Evolutionary conservation across 1,284 basidiomycete genomes (phyloP).

Genomic region (Bothia castanella): DNA sequence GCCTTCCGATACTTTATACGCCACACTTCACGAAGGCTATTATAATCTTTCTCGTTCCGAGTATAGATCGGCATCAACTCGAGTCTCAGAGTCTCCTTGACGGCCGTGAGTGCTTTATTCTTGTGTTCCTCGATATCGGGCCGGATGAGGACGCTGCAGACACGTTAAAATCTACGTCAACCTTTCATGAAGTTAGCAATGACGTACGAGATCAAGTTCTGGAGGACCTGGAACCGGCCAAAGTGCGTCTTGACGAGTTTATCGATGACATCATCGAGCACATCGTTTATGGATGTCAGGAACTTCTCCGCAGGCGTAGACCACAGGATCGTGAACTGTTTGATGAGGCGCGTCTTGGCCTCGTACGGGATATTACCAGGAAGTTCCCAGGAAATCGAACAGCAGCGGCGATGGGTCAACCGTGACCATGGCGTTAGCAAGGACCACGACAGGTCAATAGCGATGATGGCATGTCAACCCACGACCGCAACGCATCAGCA

Average conservation of each 20-base stretch:
- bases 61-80: constrained; percentile 33
- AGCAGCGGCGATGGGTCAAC: too few relatives aligned
- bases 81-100: constrained; percentile 25
- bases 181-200: not conserved
- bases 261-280: constrained; percentile 22
- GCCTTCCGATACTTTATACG: constrained; percentile 19
- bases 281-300: constrained; percentile 34
- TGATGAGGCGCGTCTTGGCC: constrained; percentile 34
- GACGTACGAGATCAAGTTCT: constrained; percentile 31
- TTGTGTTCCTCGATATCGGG: constrained; percentile 25
- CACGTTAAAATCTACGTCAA: not conserved
- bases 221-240: constrained; percentile 30
- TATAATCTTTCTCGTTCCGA: constrained; percentile 33
- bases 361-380: constrained; percentile 49
- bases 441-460: too few relatives aligned
- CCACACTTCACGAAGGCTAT: constrained; percentile 23
- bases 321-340: constrained; percentile 38
- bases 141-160: constrained; percentile 21
- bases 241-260: constrained; percentile 32
- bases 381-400: constrained; percentile 51
- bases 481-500: too few relatives aligned
- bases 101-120: not conserved
- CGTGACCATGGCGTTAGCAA: too few relatives aligned
- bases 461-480: too few relatives aligned
- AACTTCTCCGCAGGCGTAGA: constrained; percentile 37